Percentiles rank a stretch among this genome's conserved stretches.
phyloP scores from a whole-genome alignment of 1,139 yeast species.

The Geotrichum cucujoidarum region DNA sequence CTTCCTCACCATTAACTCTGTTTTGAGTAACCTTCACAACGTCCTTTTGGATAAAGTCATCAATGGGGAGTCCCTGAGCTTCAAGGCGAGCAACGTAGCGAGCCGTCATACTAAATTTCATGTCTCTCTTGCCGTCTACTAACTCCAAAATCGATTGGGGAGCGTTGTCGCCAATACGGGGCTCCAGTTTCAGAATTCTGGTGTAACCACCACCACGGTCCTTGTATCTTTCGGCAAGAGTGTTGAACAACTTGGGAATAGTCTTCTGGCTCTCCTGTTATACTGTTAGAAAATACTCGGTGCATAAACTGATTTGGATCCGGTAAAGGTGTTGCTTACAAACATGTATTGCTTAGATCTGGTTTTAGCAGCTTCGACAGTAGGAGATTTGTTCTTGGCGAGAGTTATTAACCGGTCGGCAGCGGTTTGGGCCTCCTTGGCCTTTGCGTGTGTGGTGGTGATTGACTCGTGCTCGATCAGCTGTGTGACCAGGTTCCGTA shows the following conservation, averaged over 20 bases:
- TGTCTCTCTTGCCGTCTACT: constrained; percentile 73
- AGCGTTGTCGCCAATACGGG: constrained; percentile 85
- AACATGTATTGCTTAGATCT: constrained; percentile 29
- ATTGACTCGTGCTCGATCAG: constrained; percentile 63
- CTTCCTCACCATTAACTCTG: constrained; percentile 47
- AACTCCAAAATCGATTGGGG: constrained; percentile 86
- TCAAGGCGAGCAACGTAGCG: constrained; percentile 75
- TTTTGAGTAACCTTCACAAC: constrained; percentile 47
- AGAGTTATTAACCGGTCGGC: constrained; percentile 54
- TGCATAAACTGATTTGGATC: constrained; percentile 9
- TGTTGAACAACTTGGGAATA: constrained; percentile 60
- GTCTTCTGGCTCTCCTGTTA: constrained; percentile 41
- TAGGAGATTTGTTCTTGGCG: constrained; percentile 39
- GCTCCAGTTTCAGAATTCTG: constrained; percentile 76
- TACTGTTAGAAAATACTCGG: constrained; percentile 17
- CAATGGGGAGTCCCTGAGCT: constrained; percentile 58
- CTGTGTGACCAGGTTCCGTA: constrained; percentile 62
- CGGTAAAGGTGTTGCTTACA: constrained; percentile 18
- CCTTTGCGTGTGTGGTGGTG: constrained; percentile 66
- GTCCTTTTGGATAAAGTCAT: constrained; percentile 55
- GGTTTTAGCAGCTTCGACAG: constrained; percentile 24
- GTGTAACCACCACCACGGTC: constrained; percentile 78
- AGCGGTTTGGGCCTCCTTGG: constrained; percentile 55
- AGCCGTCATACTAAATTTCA: constrained; percentile 73
- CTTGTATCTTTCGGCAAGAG: constrained; percentile 58